phyloP scores from a whole-genome alignment of 2,329 filamentous ascomycete genomes.

The Calonectria fujianensis region DNA sequence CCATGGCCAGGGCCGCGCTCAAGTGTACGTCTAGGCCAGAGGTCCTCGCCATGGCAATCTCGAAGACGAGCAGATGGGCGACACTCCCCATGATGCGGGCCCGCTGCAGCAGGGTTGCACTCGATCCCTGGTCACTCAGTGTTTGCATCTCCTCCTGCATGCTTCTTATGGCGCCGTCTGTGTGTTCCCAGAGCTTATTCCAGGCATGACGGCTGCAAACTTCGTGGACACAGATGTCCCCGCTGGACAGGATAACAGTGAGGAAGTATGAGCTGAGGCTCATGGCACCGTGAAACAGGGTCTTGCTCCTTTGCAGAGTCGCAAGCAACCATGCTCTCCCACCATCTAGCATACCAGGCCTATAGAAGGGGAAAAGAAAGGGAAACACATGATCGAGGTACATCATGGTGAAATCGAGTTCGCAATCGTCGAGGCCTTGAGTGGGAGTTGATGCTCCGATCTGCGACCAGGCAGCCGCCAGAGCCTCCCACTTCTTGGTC shows the following conservation, averaged over 20 bases:
- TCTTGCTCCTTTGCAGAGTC: conserved; percentile 68
- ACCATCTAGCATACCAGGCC: conserved; percentile 67
- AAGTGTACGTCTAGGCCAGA: conserved; percentile 28
- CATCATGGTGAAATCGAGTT: conserved; percentile 31
- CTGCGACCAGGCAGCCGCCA: background rate
- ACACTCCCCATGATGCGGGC: conserved; percentile 16
- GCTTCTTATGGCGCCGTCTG: conserved; percentile 1
- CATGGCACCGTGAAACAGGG: conserved; percentile 69
- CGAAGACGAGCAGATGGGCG: conserved; percentile 26
- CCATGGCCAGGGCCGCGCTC: background rate
- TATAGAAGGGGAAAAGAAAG: conserved; percentile 74
- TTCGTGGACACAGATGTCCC: background rate
- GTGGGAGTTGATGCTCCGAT: conserved; percentile 6
- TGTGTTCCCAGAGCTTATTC: conserved; percentile 6
- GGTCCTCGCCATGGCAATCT: conserved; percentile 31
- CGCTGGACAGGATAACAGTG: conserved; percentile 31
- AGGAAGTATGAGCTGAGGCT: conserved; percentile 53
- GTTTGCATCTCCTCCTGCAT: conserved; percentile 19
- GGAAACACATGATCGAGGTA: conserved; percentile 66
- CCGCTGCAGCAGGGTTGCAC: conserved; percentile 21
- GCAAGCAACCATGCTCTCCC: conserved; percentile 72
- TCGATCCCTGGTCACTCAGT: background rate
- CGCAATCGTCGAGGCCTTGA: conserved; percentile 11
- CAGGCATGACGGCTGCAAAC: conserved; percentile 20
- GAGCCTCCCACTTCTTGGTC: background rate